Evolutionary conservation across 164 flowering plant species (phyloP).

Genomic region (Kalanchoe fedtschenkoi): DNA sequence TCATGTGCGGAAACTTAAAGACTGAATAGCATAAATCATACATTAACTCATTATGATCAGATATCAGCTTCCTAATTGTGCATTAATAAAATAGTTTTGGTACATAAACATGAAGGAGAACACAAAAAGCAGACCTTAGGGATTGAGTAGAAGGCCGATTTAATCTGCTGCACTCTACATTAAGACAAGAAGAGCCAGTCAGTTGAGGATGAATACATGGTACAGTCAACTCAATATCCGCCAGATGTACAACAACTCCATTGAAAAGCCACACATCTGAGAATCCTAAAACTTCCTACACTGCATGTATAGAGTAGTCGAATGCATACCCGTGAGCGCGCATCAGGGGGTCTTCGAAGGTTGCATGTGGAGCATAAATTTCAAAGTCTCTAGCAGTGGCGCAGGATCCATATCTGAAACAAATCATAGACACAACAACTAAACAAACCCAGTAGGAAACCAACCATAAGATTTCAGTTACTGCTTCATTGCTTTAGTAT

Average conservation of each 20-base stretch:
- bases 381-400: slow-evolving; percentile 63
- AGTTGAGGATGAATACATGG: neutral
- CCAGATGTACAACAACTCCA: neutral
- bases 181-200: slow-evolving; percentile 7
- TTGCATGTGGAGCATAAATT: slow-evolving; percentile 71
- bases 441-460: neutral
- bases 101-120: neutral
- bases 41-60: too few species aligned
- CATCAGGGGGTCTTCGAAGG: slow-evolving; percentile 84
- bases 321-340: slow-evolving; percentile 70
- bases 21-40: too few species aligned
- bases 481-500: neutral
- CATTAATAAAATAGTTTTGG: neutral
- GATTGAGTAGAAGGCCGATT: slow-evolving; percentile 74
- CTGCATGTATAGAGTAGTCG: neutral
- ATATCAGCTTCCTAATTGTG: neutral
- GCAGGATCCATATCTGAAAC: slow-evolving; percentile 51
- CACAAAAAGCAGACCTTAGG: slow-evolving; percentile 33
- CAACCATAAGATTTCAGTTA: neutral
- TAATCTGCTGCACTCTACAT: slow-evolving; percentile 70
- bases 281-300: neutral
- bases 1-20: too few species aligned
- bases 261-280: neutral
- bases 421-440: neutral
- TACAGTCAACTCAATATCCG: neutral